Base-by-base conservation (phyloP, 176 grass and related monocot genomes). In the Paspalum vaginatum region DNA sequence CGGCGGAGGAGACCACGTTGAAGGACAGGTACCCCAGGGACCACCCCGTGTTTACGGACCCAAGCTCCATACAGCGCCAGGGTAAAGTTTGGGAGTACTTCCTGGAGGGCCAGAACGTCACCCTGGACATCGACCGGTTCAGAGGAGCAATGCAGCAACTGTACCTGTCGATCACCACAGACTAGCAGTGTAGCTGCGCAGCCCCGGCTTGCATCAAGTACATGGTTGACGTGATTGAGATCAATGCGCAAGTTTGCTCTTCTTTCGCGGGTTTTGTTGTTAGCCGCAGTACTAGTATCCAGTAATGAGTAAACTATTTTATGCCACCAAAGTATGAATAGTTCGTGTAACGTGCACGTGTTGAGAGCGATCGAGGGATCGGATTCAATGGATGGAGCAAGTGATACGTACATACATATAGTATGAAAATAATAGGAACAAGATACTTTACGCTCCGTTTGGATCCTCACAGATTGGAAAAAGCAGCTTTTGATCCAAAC, bases 1-100 rank as follows among this genome's bases (percentile, higher is more conserved):
- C 57, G 2, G 85, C 86, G 3, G 80, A 93, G 8, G 93, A 97
- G 81, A 97, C 90, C 11, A 91, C 85, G 26, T 88, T 97, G 25
- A 86, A 72, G 27, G 76, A 97, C 4, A 73, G 20, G 67, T 93
- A 97, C 72, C 75, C 85, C 0, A 86, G 76, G 54, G 88, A 91
- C 13, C 70, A 89, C 63, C 70, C 80, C 7, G 74, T 93, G 38
- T 93, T 97, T 68, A 76, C 87, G 0, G 83, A 91, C 84, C 88
- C 93, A 0, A 2, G 72, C 0, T 90, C 85, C 50, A 88, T 93
- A 40, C 72, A 84, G 12, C 85, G 75, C 14, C 25, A 26, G 22
- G 88, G 90, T 0, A 50, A 63, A 2, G 6, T 89, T n/a, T 77
- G 86, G 84, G 39, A 38, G 17, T 72, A 60, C 17, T 97, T 81